Conservation (phyloP, 441 rosid species). For the Bocquillonia castaneifolia region DNA sequence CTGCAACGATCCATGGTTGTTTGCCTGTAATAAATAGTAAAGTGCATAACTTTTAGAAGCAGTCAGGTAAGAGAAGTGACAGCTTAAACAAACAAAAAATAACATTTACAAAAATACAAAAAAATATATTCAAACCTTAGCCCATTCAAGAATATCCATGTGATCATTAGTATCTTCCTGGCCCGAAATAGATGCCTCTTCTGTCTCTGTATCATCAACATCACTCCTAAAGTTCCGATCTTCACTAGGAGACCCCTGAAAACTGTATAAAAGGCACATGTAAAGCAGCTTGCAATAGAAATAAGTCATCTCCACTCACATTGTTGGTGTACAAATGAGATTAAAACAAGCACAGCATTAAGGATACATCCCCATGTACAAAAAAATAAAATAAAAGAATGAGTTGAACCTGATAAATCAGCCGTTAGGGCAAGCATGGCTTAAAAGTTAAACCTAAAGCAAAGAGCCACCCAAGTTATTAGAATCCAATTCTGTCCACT, state of each 20-base stretch:
- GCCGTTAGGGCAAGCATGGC: too few relatives aligned
- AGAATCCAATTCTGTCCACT: background rate
- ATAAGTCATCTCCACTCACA: slow-evolving; percentile 4
- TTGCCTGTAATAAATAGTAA: slow-evolving; percentile 47
- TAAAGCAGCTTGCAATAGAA: slow-evolving; percentile 2
- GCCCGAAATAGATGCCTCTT: slow-evolving; percentile 81
- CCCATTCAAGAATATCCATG: slow-evolving; percentile 84
- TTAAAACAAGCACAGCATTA: slow-evolving; percentile 4
- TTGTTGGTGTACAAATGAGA: background rate
- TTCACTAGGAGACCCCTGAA: slow-evolving; percentile 74
- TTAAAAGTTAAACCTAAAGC: background rate
- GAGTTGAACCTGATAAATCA: too few relatives aligned
- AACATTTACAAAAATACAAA: slow-evolving; percentile 8
- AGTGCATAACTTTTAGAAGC: slow-evolving; percentile 17
- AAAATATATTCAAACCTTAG: slow-evolving; percentile 55
- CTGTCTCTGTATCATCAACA: slow-evolving; percentile 68
- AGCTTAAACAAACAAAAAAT: slow-evolving; percentile 1
- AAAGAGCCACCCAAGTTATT: background rate
- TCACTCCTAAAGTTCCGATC: slow-evolving; percentile 58
- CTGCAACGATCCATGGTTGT: slow-evolving; percentile 73
- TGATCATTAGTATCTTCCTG: slow-evolving; percentile 68
- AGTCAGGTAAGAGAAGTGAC: background rate
- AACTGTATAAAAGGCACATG: slow-evolving; percentile 42
- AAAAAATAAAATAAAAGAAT: background rate
- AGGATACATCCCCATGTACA: background rate